These are phyloP conservation scores for Fimicolochytrium jonesii DNA, from an alignment of 192 early-diverging fungal species.

Conservation along the genomic window DNA sequence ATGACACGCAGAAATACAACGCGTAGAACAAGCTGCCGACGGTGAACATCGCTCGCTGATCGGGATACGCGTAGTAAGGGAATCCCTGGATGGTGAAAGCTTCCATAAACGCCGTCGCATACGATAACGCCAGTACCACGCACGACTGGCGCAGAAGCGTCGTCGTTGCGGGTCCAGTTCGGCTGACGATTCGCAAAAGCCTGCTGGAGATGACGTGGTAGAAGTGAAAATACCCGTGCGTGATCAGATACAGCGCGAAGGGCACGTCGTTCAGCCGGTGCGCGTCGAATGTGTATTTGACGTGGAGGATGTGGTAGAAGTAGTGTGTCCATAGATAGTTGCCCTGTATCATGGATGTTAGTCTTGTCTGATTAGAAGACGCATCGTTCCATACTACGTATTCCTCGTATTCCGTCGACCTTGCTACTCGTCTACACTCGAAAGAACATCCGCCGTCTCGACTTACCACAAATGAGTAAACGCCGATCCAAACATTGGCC, in stretches of 20 bases:
- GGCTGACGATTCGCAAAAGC: background rate
- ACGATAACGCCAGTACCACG: background rate
- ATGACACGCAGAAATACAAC: conserved; percentile 1
- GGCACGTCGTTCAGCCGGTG: conserved; percentile 7
- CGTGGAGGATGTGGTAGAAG: conserved; percentile 3
- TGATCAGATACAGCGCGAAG: conserved; percentile 1
- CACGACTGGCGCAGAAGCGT: background rate
- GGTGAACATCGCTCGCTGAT: background rate
- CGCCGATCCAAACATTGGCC: conserved; percentile 3
- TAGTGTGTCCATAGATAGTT: conserved; percentile 9
- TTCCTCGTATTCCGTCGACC: too few relatives aligned
- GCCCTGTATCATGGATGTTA: too few relatives aligned
- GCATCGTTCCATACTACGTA: too few relatives aligned
- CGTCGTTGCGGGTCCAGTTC: too few relatives aligned
- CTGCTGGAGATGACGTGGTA: background rate
- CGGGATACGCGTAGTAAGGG: conserved; percentile 8
- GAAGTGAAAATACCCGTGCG: conserved; percentile 3
- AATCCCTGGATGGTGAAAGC: background rate
- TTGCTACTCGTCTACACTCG: too few relatives aligned
- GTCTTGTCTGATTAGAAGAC: too few relatives aligned
- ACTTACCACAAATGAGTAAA: conserved; percentile 4
- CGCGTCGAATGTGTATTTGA: background rate
- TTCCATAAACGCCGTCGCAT: conserved; percentile 1
- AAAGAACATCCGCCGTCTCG: too few relatives aligned
- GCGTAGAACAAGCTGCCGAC: conserved; percentile 10